Evolutionary conservation across 2,329 filamentous ascomycete species (phyloP), one percentile per base, ranked within the genome.

Genomic region (Alternaria burnsii): DNA sequence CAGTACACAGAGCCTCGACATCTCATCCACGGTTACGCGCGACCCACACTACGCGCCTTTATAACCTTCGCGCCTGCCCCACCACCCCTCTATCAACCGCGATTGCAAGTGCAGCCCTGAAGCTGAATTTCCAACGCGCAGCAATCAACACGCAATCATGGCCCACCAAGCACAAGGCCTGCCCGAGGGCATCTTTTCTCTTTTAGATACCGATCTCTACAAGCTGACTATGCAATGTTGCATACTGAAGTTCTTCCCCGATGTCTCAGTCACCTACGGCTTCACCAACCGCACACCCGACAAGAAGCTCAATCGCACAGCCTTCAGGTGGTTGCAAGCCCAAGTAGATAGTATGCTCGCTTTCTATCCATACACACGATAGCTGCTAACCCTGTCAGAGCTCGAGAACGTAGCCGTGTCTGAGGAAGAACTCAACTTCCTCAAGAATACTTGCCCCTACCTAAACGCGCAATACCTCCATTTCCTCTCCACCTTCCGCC

Each of bases 221-320:
- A 99, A 99, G 81, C 82, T 99, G 80, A 99, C 95, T 20, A 99
- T 99, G 95, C 95, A 99, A 89, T 97, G 78, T 54, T 80, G 78
- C 63, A 90, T 98, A 67, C 86, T 96, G 69, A 96, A 96, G 80
- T 96, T 94, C 82, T 98, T 97, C 79, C 90, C 90, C 34, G 85
- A 94, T 59, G 82, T 78, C 71, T 87, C 89, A 44, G 95, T 98
- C 59, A 93, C 92, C 3, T 99, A 98, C 76, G 88, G 91, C 61
- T 97, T 96, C 81, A 98, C 93, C 52, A 99, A 99, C 78, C 91
- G 95, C 52, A 99, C 95, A 1, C 92, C 93, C 8, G 89, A 97
- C 63, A 97, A 97, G 88, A 93, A 94, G 77, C 84, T 99, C 60
- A 97, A 88, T 26, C 87, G 93, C 69, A 86, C 85, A 58, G 95